Evolutionary conservation across 2,329 filamentous ascomycete genomes (phyloP).

Genomic region (Escovopsis sp.): DNA sequence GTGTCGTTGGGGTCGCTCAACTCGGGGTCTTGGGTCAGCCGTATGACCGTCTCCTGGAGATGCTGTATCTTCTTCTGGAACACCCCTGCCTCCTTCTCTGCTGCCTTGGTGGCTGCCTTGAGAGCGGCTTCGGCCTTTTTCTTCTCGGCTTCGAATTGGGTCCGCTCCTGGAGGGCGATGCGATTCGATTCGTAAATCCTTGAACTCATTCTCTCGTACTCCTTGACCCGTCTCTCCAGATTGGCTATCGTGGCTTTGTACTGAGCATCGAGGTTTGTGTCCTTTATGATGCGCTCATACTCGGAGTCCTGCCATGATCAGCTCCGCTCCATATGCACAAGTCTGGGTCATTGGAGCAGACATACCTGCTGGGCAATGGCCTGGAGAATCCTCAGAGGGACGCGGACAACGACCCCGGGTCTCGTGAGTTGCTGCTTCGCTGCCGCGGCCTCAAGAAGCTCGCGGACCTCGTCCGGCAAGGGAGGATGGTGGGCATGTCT

Average conservation of each 20-base stretch:
- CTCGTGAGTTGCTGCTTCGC: slow-evolving; percentile 5
- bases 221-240: slow-evolving; percentile 31
- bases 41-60: slow-evolving; percentile 19
- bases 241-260: slow-evolving; percentile 27
- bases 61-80: slow-evolving; percentile 22
- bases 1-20: slow-evolving; percentile 11
- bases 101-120: slow-evolving; percentile 13
- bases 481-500: slow-evolving; percentile 13
- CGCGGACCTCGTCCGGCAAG: slow-evolving; percentile 17
- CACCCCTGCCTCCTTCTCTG: slow-evolving; percentile 22
- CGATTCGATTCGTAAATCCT: slow-evolving; percentile 32
- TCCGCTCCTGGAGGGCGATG: slow-evolving; percentile 36
- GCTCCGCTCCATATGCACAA: neutral
- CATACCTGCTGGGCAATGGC: slow-evolving; percentile 24
- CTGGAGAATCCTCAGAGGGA: slow-evolving; percentile 23
- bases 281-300: slow-evolving; percentile 13
- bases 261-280: slow-evolving; percentile 17
- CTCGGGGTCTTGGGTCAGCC: slow-evolving; percentile 14
- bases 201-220: slow-evolving; percentile 28
- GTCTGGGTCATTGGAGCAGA: neutral
- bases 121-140: slow-evolving; percentile 22
- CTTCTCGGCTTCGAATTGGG: slow-evolving; percentile 31
- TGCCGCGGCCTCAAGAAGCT: slow-evolving; percentile 13
- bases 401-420: slow-evolving; percentile 11
- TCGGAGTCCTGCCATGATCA: slow-evolving; percentile 15